Evolutionary conservation across 1,139 yeast genomes (phyloP).

Genomic region (Pichia inconspicua): DNA sequence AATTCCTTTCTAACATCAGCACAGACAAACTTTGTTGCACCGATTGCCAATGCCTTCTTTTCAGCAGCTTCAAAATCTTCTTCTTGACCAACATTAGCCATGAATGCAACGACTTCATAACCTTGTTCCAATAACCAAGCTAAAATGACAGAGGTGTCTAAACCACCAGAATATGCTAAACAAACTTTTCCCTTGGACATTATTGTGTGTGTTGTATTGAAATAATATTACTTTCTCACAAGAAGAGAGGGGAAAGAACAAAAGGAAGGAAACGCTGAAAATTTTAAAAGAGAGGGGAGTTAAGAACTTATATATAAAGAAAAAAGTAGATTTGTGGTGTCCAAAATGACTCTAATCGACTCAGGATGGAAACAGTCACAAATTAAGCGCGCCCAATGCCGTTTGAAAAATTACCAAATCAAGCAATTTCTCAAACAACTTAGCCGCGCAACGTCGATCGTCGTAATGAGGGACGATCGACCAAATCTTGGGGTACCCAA

Average conservation of each 20-base stretch:
- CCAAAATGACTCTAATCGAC: not conserved
- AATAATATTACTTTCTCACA: not conserved
- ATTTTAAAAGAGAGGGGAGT: not conserved
- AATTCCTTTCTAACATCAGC: conserved; percentile 94
- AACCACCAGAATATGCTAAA: conserved; percentile 98
- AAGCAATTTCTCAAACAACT: not conserved
- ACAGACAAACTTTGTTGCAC: conserved; percentile 91
- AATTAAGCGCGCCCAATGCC: conserved; percentile 9
- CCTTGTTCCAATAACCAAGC: conserved; percentile 98
- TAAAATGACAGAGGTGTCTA: conserved; percentile 92
- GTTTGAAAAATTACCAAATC: conserved; percentile 3
- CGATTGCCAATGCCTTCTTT: conserved; percentile 90
- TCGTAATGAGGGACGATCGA: not conserved
- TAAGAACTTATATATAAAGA: not conserved
- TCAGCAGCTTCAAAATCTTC: conserved; percentile 98
- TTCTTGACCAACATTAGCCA: conserved; percentile 98
- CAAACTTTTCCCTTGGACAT: conserved; percentile 98
- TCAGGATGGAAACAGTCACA: not conserved
- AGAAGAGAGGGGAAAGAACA: not conserved
- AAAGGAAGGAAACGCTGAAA: not conserved
- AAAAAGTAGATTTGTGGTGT: not conserved
- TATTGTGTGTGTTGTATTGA: conserved; percentile 1
- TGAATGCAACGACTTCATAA: conserved; percentile 94
- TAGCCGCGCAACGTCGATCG: not conserved
- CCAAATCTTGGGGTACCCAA: too few species aligned